phyloP scores from a whole-genome alignment of 768 basidiomycete species.

The Mycena capillaripes region DNA sequence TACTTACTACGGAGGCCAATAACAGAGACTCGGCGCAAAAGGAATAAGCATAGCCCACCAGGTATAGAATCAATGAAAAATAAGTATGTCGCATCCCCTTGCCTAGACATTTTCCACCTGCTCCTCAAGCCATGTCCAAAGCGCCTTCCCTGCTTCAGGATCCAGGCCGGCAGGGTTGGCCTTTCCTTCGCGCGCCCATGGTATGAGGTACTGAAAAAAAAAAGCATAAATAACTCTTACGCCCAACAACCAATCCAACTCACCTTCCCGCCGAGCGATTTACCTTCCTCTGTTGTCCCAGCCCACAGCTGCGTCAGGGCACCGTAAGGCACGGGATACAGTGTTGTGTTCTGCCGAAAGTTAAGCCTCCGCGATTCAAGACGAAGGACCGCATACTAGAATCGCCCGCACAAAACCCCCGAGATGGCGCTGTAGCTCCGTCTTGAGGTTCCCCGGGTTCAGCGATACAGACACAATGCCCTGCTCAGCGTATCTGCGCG shows the following conservation, averaged over 20 bases:
- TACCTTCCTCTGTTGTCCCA: constrained; percentile 59
- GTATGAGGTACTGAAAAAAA: constrained; percentile 54
- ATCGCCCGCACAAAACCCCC: not conserved
- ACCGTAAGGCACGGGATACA: constrained; percentile 53
- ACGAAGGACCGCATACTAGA: not conserved
- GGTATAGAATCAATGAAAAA: not conserved
- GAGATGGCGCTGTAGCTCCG: constrained; percentile 26
- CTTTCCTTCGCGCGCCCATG: constrained; percentile 55
- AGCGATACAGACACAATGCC: constrained; percentile 60
- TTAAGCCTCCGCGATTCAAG: not conserved
- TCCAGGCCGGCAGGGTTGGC: constrained; percentile 41
- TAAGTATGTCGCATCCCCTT: too few relatives aligned
- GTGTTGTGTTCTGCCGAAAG: constrained; percentile 4
- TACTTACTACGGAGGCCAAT: too few relatives aligned
- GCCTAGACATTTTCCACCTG: constrained; percentile 45
- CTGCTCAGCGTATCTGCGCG: constrained; percentile 55
- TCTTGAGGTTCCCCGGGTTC: constrained; percentile 53
- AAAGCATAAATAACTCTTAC: not conserved
- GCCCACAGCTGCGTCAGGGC: constrained; percentile 66
- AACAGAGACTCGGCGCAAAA: too few relatives aligned
- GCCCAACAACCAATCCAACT: not conserved
- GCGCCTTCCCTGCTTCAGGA: constrained; percentile 47
- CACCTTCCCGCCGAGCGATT: constrained; percentile 61
- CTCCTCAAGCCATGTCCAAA: constrained; percentile 61
- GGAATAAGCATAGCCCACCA: too few relatives aligned